Conservation (phyloP, 257 asterid species). For the Verbascum thapsus region DNA sequence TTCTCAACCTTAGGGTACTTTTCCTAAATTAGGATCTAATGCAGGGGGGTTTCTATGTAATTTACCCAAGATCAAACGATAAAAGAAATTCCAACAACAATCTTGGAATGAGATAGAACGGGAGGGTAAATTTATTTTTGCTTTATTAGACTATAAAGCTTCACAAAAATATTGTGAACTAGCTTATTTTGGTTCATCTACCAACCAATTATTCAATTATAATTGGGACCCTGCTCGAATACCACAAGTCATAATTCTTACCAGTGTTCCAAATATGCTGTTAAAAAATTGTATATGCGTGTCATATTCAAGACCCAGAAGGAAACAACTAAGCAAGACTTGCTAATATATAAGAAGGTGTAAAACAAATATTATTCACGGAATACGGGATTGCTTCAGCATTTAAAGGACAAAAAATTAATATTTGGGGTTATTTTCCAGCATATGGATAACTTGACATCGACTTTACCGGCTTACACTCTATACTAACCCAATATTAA, state of each 20-base stretch:
- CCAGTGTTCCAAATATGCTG: constrained; percentile 5
- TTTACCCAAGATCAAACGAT: too few species aligned
- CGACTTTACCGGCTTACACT: neutral
- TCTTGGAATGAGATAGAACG: neutral
- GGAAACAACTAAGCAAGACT: too few species aligned
- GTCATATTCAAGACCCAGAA: too few species aligned
- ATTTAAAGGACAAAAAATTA: neutral
- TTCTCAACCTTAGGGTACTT: too few species aligned
- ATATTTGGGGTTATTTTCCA: neutral
- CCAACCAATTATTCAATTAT: constrained; percentile 2
- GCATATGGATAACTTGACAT: neutral
- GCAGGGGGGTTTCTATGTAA: too few species aligned
- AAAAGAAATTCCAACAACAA: too few species aligned
- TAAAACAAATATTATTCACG: neutral
- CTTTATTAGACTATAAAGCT: neutral
- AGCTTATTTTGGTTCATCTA: neutral
- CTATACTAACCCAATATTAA: neutral
- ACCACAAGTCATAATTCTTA: constrained; percentile 1
- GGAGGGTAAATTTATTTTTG: neutral
- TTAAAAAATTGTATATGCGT: too few species aligned
- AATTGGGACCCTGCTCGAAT: constrained; percentile 1
- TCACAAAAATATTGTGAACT: neutral
- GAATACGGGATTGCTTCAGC: neutral
- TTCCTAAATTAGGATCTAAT: too few species aligned
- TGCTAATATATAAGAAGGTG: neutral